Evolutionary conservation across 148 eudicot species (phyloP).

Genomic region (Camellia lanceoleosa): DNA sequence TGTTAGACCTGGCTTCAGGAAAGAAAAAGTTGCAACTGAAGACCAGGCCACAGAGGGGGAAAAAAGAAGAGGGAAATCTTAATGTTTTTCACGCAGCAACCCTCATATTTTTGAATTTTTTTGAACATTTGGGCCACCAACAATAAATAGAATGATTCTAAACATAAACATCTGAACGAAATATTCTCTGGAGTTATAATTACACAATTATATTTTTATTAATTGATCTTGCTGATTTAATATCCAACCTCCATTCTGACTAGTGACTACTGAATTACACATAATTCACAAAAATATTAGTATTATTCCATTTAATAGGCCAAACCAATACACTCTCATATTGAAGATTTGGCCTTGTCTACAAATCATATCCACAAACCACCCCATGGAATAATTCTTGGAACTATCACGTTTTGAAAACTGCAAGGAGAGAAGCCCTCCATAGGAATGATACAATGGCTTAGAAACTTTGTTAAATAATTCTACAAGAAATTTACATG

Average conservation of each 20-base stretch:
- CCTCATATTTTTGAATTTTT: neutral
- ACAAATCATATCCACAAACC: slow-evolving; percentile 4
- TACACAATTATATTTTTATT: neutral
- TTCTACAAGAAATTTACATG: neutral
- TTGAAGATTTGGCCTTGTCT: slow-evolving; percentile 1
- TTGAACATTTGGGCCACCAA: slow-evolving; percentile 2
- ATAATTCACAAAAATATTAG: neutral
- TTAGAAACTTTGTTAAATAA: neutral
- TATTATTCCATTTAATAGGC: neutral
- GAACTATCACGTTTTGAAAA: neutral
- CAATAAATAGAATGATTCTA: neutral
- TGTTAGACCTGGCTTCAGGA: slow-evolving; percentile 41
- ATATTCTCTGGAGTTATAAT: neutral
- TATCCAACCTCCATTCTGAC: slow-evolving; percentile 1
- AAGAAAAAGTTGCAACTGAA: slow-evolving; percentile 31
- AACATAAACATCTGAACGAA: neutral
- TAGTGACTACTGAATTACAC: neutral
- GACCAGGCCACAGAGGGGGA: slow-evolving; percentile 22
- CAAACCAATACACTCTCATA: neutral
- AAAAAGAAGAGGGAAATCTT: slow-evolving; percentile 12
- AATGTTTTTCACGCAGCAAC: neutral
- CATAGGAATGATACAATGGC: neutral
- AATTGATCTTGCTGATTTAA: neutral
- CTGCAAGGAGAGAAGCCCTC: neutral
- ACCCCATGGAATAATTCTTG: slow-evolving; percentile 4